These are phyloP conservation scores for Rhododendron mucronatum DNA, from an alignment of 148 eudicot genomes.

Conservation along the genomic window DNA sequence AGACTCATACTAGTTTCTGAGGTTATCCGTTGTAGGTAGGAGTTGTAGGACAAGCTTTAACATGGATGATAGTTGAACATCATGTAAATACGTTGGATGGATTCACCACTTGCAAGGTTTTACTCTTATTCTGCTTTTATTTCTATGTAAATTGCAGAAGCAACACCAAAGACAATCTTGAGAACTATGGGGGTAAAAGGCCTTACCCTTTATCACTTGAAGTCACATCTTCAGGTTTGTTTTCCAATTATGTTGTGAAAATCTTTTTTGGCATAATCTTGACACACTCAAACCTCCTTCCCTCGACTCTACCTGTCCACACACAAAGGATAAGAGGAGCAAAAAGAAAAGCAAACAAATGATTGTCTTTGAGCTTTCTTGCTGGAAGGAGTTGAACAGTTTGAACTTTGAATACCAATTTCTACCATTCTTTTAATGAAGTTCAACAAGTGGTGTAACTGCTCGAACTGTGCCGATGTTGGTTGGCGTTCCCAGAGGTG, in stretches of 20 bases:
- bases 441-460: too few species aligned
- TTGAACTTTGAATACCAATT: background rate
- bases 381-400: background rate
- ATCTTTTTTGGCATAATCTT: background rate
- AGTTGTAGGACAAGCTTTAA: background rate
- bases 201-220: conserved; percentile 76
- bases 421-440: background rate
- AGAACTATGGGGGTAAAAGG: conserved; percentile 90
- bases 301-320: background rate
- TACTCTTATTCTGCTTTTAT: background rate
- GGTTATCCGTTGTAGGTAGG: background rate
- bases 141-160: conserved; percentile 39
- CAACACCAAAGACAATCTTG: conserved; percentile 77
- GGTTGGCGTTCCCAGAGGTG: too few species aligned
- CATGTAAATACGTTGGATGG: background rate
- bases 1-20: background rate
- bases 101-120: background rate
- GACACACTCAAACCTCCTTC: background rate
- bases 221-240: conserved; percentile 71
- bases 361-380: background rate
- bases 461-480: too few species aligned
- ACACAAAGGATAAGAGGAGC: background rate
- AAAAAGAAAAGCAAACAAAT: background rate
- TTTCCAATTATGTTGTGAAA: background rate
- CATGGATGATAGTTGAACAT: background rate